A percentile compares a stretch with the other conserved stretches of the same genome.
Conservation (phyloP, 2,329 filamentous ascomycete species). For the Aspergillus transmontanensis region DNA sequence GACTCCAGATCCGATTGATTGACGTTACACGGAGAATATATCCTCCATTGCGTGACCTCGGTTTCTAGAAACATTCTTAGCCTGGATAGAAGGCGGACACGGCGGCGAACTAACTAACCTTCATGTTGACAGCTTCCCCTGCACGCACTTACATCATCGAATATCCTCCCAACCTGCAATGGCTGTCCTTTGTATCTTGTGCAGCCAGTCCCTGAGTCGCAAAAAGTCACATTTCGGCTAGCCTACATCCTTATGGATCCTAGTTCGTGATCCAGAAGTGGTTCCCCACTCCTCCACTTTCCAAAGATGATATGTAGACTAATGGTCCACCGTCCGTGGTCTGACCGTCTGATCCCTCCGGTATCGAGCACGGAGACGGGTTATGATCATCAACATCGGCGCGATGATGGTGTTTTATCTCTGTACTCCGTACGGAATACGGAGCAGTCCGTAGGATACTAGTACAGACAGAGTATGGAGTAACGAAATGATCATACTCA, state of each 20-base stretch:
- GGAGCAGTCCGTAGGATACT: background rate
- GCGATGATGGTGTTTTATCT: background rate
- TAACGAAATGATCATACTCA: background rate
- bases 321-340: constrained; percentile 11
- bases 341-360: constrained; percentile 13
- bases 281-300: constrained; percentile 25
- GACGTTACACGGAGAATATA: background rate
- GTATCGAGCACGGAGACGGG: constrained; percentile 7
- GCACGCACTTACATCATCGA: constrained; percentile 15
- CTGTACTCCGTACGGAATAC: background rate
- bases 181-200: background rate
- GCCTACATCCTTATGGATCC: constrained; percentile 4
- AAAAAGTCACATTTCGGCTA: constrained; percentile 7
- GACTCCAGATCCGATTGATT: background rate
- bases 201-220: constrained; percentile 3
- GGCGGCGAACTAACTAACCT: background rate
- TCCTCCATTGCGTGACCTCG: constrained; percentile 4
- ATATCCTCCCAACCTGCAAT: background rate
- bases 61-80: constrained; percentile 17
- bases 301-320: constrained; percentile 10
- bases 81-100: constrained; percentile 5
- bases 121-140: constrained; percentile 12
- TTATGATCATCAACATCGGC: background rate
- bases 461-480: constrained; percentile 1
- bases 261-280: constrained; percentile 11